phyloP scores from a whole-genome alignment of 805 yeast genomes.

The Yarrowia sp. region DNA sequence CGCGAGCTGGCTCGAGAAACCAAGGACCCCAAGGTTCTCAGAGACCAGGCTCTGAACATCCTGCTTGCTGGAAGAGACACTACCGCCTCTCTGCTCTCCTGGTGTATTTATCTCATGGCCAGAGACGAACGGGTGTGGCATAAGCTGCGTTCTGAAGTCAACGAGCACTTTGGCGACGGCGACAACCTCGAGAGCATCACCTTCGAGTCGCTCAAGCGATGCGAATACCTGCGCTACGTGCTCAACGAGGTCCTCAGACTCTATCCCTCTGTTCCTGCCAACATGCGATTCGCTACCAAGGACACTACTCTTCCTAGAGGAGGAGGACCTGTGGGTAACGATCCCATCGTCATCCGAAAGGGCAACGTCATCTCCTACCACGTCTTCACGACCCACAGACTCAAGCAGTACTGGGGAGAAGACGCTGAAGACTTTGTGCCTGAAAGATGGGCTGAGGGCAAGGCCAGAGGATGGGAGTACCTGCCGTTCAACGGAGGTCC shows the following conservation, averaged over 20 bases:
- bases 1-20: constrained; percentile 51
- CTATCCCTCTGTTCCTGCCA: constrained; percentile 53
- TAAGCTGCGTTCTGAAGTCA: constrained; percentile 43
- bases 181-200: constrained; percentile 35
- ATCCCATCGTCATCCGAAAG: constrained; percentile 46
- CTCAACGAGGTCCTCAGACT: constrained; percentile 50
- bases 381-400: constrained; percentile 47
- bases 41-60: constrained; percentile 52
- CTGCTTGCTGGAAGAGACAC: constrained; percentile 58
- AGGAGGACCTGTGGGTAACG: constrained; percentile 45
- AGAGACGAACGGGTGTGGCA: constrained; percentile 39
- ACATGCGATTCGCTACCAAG: constrained; percentile 47
- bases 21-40: constrained; percentile 46
- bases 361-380: constrained; percentile 45
- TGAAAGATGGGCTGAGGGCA: constrained; percentile 47
- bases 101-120: constrained; percentile 46
- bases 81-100: constrained; percentile 51
- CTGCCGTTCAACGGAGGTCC: constrained; percentile 58
- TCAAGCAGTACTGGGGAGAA: constrained; percentile 43
- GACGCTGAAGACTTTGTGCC: constrained; percentile 48
- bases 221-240: constrained; percentile 48
- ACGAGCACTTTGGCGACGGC: constrained; percentile 41
- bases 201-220: constrained; percentile 49
- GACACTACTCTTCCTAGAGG: constrained; percentile 52
- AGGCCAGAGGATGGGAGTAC: constrained; percentile 45